These are phyloP conservation scores for Penicillium fuscoglaucum DNA, from an alignment of 2,329 filamentous ascomycete species.

Conservation along the genomic window DNA sequence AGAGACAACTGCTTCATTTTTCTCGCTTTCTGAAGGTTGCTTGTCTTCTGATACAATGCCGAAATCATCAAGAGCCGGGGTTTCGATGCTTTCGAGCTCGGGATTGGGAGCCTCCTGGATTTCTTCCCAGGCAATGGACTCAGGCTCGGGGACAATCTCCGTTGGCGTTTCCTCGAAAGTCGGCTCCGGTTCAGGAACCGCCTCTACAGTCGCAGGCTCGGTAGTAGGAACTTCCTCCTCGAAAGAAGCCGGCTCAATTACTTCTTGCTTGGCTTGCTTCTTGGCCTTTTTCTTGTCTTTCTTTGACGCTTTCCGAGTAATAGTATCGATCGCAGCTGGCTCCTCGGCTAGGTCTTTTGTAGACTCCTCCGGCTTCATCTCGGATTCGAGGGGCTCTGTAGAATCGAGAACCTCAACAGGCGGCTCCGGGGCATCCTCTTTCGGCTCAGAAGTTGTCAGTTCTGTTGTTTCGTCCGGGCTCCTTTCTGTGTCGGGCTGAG, in stretches of 20 bases:
- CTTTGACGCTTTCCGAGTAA: conserved; percentile 35
- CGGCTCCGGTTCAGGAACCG: background rate
- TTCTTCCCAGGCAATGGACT: background rate
- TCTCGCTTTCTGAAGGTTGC: background rate
- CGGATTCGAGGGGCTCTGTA: background rate
- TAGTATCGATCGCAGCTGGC: conserved; percentile 8
- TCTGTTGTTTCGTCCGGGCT: background rate
- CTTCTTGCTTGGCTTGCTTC: conserved; percentile 25
- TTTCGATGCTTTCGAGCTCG: background rate
- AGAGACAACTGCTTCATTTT: background rate
- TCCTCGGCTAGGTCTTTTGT: conserved; percentile 17
- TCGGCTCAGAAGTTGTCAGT: background rate
- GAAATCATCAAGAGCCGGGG: background rate
- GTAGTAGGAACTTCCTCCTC: conserved; percentile 1
- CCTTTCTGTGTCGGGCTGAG: background rate
- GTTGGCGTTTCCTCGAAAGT: background rate
- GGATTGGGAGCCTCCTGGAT: background rate
- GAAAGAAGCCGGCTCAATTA: conserved; percentile 3
- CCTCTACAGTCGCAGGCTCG: background rate
- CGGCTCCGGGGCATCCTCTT: background rate
- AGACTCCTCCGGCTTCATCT: conserved; percentile 9
- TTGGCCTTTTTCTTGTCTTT: conserved; percentile 40
- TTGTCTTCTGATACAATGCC: background rate
- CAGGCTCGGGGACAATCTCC: conserved; percentile 1
- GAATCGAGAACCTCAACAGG: background rate